Evolutionary conservation across 805 yeast species (phyloP).

Genomic region (Kodamaea lidongshanica): DNA sequence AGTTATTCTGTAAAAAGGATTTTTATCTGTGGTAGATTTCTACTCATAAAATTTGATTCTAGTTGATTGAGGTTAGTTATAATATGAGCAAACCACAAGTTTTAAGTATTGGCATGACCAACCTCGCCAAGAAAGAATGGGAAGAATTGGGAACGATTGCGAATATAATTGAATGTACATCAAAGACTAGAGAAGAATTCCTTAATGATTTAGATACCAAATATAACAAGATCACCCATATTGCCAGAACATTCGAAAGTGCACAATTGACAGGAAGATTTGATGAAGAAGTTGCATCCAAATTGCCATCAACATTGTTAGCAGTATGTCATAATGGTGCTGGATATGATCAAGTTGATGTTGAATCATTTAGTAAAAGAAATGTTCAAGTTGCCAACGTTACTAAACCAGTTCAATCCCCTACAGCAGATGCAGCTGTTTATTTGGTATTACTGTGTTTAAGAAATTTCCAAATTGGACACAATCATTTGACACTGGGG

Average conservation of each 20-base stretch:
- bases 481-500: conserved; percentile 46
- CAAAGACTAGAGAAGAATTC: conserved; percentile 34
- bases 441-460: conserved; percentile 56
- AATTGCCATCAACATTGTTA: conserved; percentile 49
- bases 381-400: conserved; percentile 63
- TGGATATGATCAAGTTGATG: conserved; percentile 69
- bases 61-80: too few relatives aligned
- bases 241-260: conserved; percentile 51
- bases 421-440: conserved; percentile 70
- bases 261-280: conserved; percentile 53
- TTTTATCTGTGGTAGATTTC: too few relatives aligned
- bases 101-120: conserved; percentile 56
- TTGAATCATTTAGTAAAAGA: conserved; percentile 42
- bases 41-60: too few relatives aligned
- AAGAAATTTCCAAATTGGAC: conserved; percentile 62
- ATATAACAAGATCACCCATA: conserved; percentile 37
- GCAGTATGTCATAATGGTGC: conserved; percentile 64
- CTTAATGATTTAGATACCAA: conserved; percentile 38
- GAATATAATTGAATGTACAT: conserved; percentile 32
- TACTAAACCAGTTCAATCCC: conserved; percentile 59
- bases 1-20: too few relatives aligned
- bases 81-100: conserved; percentile 11
- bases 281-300: conserved; percentile 52
- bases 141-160: conserved; percentile 40
- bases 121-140: conserved; percentile 65